These are phyloP conservation scores for Gossypium gossypioides DNA, from an alignment of 441 rosid genomes.

Conservation along the genomic window DNA sequence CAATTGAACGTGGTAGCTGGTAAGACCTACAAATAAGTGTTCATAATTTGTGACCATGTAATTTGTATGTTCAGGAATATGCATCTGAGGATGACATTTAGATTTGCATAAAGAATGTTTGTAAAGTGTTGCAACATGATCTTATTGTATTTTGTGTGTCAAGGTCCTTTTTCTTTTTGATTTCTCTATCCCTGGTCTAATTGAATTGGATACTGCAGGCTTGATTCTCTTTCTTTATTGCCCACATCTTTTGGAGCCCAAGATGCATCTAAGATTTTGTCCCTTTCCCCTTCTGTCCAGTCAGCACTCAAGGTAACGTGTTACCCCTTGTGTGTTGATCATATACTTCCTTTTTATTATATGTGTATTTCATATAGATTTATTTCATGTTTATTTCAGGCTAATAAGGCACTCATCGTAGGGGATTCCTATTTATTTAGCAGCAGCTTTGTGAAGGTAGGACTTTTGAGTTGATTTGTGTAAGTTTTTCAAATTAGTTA, in stretches of 20 bases:
- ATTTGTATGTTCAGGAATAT: conserved; percentile 1
- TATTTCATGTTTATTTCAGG: conserved; percentile 36
- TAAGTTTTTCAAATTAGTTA: conserved; percentile 5
- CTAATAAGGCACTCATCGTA: conserved; percentile 57
- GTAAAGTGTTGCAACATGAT: conserved; percentile 3
- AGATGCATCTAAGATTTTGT: conserved; percentile 74
- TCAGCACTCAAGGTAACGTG: conserved; percentile 62
- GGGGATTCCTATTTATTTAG: conserved; percentile 72
- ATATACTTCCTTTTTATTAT: not conserved
- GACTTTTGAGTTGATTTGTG: not conserved
- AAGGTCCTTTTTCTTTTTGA: conserved; percentile 1
- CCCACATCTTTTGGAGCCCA: conserved; percentile 57
- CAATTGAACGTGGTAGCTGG: conserved; percentile 80
- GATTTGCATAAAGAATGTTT: not conserved
- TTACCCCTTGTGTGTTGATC: not conserved
- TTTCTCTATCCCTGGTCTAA: conserved; percentile 18
- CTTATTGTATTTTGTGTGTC: not conserved
- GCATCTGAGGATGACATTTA: not conserved
- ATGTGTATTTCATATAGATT: conserved; percentile 12
- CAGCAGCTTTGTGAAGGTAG: conserved; percentile 72
- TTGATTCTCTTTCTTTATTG: conserved; percentile 74
- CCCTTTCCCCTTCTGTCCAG: conserved; percentile 64
- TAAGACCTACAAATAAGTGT: conserved; percentile 27
- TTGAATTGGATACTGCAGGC: conserved; percentile 48
- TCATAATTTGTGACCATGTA: not conserved